phyloP scores from a whole-genome alignment of 2,329 filamentous ascomycete species.

The Orbilia brochopaga region DNA sequence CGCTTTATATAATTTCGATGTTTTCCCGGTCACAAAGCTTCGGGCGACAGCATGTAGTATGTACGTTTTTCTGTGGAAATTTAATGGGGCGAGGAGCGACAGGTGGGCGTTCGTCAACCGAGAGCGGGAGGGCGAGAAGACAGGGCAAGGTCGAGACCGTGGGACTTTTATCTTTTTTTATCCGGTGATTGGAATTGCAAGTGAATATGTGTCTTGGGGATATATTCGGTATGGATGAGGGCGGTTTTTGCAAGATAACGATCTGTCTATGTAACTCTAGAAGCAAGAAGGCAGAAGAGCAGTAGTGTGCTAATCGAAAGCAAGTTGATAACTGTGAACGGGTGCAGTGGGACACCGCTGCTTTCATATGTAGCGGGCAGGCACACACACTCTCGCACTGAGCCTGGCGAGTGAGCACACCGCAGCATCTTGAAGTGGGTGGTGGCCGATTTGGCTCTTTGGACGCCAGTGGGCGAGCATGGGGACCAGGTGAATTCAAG shows the following conservation, averaged over 20 bases:
- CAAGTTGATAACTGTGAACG: conserved; percentile 32
- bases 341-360: conserved; percentile 37
- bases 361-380: conserved; percentile 47
- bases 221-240: conserved; percentile 36
- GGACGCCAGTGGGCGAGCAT: conserved; percentile 44
- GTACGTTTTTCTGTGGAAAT: no score
- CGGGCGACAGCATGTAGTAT: conserved; percentile 8
- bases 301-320: conserved; percentile 35
- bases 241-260: conserved; percentile 16
- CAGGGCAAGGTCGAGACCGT: conserved; percentile 10
- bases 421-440: conserved; percentile 38
- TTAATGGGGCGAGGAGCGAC: conserved; percentile 23
- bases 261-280: conserved; percentile 31
- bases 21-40: conserved; percentile 16
- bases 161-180: conserved; percentile 2
- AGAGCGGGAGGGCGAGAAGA: background rate
- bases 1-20: background rate
- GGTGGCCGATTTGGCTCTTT: conserved; percentile 30
- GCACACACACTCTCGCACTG: conserved; percentile 22
- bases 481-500: conserved; percentile 33
- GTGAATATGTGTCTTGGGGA: conserved; percentile 33
- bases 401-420: conserved; percentile 32
- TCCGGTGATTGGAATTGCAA: conserved; percentile 15
- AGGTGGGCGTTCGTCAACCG: background rate
- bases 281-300: conserved; percentile 36